Evolutionary conservation across 371 early-diverging fungal species (phyloP), one percentile per base, ranked within the genome.

Genomic region (Entomophthora muscae): DNA sequence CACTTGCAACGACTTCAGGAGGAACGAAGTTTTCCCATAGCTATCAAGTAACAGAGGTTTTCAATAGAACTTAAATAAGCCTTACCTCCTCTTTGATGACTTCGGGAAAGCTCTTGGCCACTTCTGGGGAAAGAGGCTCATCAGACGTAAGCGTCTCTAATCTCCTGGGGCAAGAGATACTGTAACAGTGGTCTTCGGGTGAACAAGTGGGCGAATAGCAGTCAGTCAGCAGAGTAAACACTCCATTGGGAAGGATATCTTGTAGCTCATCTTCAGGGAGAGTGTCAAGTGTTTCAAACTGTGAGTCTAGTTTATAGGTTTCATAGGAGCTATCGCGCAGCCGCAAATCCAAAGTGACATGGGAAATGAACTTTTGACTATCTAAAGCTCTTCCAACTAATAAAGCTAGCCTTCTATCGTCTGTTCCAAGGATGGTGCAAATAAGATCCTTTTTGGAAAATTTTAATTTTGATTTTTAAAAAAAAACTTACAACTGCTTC

Each of bases 141-240:
- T 32, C 23, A 13, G 24, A 5, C 1, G 3, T 54, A 21, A 61
- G 13, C 21, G 23, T 28, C n/a, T 7, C 83, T 30, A 85, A 63
- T 10, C 86, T 70, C 13, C 86, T 73, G 2, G 93, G 91, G 67
- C 93, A 93, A 1, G 84, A 74, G 17, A 84, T 80, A 64, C 88
- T 87, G 77, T 93, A 93, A 70, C 93, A 93, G 1, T 86, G 70
- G 52, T 70, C 78, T 26, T 84, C 86, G 23, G 76, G 71, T 1
- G 89, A 77, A 71, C 95, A 95, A 0, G 93, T 93, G 0, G 93
- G 90, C 22, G 91, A 85, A 71, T 92, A 94, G 70, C 95, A 95
- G 56, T 87, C 87, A 0, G 93, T 85, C 65, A 93, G 71, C 17
- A 86, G 70, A 0, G 90, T 89, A 71, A 92, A 91, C 1, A 94